phyloP scores from a whole-genome alignment of 345 rosid genomes.

The Reutealis trisperma region DNA sequence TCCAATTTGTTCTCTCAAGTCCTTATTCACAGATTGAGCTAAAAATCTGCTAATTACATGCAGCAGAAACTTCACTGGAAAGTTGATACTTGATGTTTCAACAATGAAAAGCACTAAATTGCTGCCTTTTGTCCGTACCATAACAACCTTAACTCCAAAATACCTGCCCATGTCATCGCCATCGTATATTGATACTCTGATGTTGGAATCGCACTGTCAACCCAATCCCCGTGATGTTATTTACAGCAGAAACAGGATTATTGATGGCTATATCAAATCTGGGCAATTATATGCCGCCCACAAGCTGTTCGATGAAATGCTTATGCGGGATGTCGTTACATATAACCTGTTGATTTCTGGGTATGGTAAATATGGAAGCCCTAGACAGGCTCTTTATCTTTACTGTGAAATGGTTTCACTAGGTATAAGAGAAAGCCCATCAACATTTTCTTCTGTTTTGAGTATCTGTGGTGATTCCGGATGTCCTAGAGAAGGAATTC shows the following conservation, averaged over 20 bases:
- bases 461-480: conserved; percentile 53
- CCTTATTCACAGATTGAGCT: not conserved
- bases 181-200: conserved; percentile 13
- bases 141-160: conserved; percentile 35
- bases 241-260: conserved; percentile 43
- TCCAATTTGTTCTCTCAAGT: too few relatives aligned
- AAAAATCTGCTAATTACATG: not conserved
- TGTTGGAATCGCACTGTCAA: conserved; percentile 37
- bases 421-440: conserved; percentile 62
- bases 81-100: not conserved
- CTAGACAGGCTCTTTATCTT: conserved; percentile 38
- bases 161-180: conserved; percentile 15
- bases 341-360: conserved; percentile 72
- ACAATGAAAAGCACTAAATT: conserved; percentile 39
- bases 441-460: conserved; percentile 64
- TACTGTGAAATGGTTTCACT: conserved; percentile 54
- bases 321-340: conserved; percentile 54
- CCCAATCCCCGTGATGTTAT: conserved; percentile 21
- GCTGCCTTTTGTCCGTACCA: conserved; percentile 31
- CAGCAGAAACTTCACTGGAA: not conserved
- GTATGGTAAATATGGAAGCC: conserved; percentile 40
- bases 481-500: conserved; percentile 56
- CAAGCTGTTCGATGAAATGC: conserved; percentile 58
- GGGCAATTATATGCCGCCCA: conserved; percentile 48
- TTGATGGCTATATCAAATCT: conserved; percentile 44